phyloP scores from a whole-genome alignment of 179 eudicot species.

The Patellifolia procumbens region DNA sequence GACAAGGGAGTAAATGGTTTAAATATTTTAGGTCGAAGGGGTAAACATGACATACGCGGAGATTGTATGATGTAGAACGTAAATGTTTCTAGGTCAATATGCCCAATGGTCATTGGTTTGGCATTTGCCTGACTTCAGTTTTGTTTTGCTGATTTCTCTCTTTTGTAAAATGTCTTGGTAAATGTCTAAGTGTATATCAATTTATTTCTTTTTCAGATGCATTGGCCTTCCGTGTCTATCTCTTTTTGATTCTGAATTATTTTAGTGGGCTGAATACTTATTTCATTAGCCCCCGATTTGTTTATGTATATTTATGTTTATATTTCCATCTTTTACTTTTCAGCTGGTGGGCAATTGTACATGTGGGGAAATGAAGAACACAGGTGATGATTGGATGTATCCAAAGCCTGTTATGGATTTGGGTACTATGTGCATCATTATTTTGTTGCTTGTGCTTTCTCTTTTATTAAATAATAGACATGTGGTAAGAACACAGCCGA shows the following conservation, averaged over 20 bases:
- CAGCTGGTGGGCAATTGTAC: conserved; percentile 97
- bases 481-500: too few species aligned
- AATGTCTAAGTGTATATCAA: background rate
- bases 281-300: background rate
- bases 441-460: background rate
- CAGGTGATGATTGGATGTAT: conserved; percentile 99
- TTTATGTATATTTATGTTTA: background rate
- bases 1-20: background rate
- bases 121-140: background rate
- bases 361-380: conserved; percentile 98
- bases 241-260: background rate
- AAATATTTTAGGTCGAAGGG: too few species aligned
- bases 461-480: too few species aligned
- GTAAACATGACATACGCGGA: too few species aligned
- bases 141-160: background rate
- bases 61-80: background rate
- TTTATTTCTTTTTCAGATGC: background rate
- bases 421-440: conserved; percentile 49
- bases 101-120: background rate
- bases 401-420: conserved; percentile 98
- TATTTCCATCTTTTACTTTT: conserved; percentile 15
- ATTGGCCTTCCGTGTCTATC: background rate
- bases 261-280: too few species aligned
- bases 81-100: background rate
- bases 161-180: background rate